Conservation (phyloP, 2,329 filamentous ascomycete genomes). For the Rhynchosporium agropyri region DNA sequence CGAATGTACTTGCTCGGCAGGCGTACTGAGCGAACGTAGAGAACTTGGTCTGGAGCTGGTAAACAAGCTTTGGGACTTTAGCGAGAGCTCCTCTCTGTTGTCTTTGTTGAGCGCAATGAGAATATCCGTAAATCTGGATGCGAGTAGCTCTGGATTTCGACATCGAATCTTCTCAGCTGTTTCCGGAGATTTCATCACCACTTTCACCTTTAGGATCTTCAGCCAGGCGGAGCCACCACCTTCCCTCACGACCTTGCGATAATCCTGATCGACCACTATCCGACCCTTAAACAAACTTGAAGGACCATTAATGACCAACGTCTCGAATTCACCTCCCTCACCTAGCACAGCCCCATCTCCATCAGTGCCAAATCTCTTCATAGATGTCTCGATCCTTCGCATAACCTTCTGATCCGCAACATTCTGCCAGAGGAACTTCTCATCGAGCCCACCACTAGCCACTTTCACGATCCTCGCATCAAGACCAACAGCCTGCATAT, state of each 20-base stretch:
- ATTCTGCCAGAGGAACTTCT: slow-evolving; percentile 77
- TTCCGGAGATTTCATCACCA: slow-evolving; percentile 47
- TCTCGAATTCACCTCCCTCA: slow-evolving; percentile 97
- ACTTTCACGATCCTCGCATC: slow-evolving; percentile 96
- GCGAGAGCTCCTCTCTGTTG: background rate
- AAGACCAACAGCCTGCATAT: slow-evolving; percentile 78
- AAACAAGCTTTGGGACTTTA: background rate
- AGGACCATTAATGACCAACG: slow-evolving; percentile 82
- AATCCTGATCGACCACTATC: slow-evolving; percentile 62
- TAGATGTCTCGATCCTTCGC: slow-evolving; percentile 52
- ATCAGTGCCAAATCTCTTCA: slow-evolving; percentile 67
- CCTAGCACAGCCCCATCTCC: slow-evolving; percentile 75
- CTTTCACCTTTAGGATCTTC: slow-evolving; percentile 58
- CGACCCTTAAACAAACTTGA: slow-evolving; percentile 68
- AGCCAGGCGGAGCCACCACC: slow-evolving; percentile 80
- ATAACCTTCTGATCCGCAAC: slow-evolving; percentile 62
- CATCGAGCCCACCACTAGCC: slow-evolving; percentile 84
- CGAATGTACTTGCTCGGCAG: background rate
- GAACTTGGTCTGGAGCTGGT: background rate
- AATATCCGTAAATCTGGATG: slow-evolving; percentile 56
- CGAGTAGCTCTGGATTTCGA: slow-evolving; percentile 67
- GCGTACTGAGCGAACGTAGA: background rate
- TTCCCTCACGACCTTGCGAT: slow-evolving; percentile 59
- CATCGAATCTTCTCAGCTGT: slow-evolving; percentile 45
- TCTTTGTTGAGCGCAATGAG: slow-evolving; percentile 17